Conservation (phyloP, 441 rosid genomes). For the Arabidopsis lyrata region DNA sequence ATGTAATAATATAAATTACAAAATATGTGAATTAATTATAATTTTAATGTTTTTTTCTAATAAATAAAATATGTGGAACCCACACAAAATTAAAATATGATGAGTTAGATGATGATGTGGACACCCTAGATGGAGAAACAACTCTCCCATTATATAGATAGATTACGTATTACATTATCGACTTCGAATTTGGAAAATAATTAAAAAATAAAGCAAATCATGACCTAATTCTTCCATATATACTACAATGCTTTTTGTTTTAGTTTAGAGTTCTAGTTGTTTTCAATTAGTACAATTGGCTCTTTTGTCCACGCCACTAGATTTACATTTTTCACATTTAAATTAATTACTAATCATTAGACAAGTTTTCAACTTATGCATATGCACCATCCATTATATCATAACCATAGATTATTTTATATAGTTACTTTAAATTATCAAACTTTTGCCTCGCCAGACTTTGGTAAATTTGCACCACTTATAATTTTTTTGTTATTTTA, state of each 20-base stretch:
- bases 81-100: too few relatives aligned
- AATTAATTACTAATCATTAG: slow-evolving; percentile 32
- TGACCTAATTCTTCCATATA: slow-evolving; percentile 42
- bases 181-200: neutral
- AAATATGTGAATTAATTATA: too few relatives aligned
- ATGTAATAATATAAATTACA: too few relatives aligned
- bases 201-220: slow-evolving; percentile 34
- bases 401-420: slow-evolving; percentile 18
- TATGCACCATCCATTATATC: slow-evolving; percentile 33
- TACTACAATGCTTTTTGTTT: slow-evolving; percentile 15
- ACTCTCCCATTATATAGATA: too few relatives aligned
- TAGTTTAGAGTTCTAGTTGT: slow-evolving; percentile 14
- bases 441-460: slow-evolving; percentile 16
- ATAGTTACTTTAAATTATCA: slow-evolving; percentile 11
- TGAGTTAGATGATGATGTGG: too few relatives aligned
- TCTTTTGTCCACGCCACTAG: slow-evolving; percentile 41
- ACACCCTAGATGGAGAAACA: too few relatives aligned
- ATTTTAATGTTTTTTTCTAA: too few relatives aligned
- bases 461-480: slow-evolving; percentile 43
- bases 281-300: slow-evolving; percentile 33
- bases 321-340: slow-evolving; percentile 28
- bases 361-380: slow-evolving; percentile 27
- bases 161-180: slow-evolving; percentile 36
- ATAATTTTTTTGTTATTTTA: slow-evolving; percentile 16
- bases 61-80: too few relatives aligned